Base-by-base conservation (phyloP, 352 stramenopile genomes). In the Pythium grandisporangium region DNA sequence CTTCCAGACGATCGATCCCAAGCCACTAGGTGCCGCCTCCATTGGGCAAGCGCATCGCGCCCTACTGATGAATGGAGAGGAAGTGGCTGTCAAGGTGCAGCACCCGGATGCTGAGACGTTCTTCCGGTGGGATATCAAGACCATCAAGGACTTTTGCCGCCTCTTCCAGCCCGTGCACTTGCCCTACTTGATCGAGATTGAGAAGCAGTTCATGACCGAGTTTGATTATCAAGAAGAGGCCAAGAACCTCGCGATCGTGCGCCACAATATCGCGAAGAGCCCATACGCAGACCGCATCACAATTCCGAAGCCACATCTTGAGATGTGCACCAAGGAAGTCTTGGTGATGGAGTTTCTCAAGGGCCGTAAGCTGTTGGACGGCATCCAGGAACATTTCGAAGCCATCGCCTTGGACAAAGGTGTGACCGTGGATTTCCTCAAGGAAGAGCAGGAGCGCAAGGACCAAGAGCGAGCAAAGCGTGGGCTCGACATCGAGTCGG, bases 201-300 rank as follows among this genome's bases (percentile, higher is more conserved):
- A 98, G 66, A 95, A 95, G 49, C 93, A 98, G 67, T 98, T 98
- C 57, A 93, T 97, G 83, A 98, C 88, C 17, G 95, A 98, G 64
- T 98, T 98, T 63, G 92, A 98, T 57, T 98, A 98, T 73, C 36
- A 68, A 0, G 66, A 89, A 52, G 95, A 98, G 58, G 91, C 82
- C 33, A 71, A 84, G 44, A 96, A 98, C 49, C 61, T 98, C 11
- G 66, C 68, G 5, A 79, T 63, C 20, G 84, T 98, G 27, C 67
- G 93, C 11, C 48, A 53, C 6, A 98, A 98, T 60, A 87, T 98
- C 45, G 66, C 65, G 4, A 79, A 77, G 48, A 90, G 70, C 46
- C 78, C 74, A 29, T 93, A 78, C 48, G 66, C 64, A 1, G 55
- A 48, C 1, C 61, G 66, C 36, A 80, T 94, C 42, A 76, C 66